Conservation (phyloP, 306 rosid species). For the Gillenia trifoliata region DNA sequence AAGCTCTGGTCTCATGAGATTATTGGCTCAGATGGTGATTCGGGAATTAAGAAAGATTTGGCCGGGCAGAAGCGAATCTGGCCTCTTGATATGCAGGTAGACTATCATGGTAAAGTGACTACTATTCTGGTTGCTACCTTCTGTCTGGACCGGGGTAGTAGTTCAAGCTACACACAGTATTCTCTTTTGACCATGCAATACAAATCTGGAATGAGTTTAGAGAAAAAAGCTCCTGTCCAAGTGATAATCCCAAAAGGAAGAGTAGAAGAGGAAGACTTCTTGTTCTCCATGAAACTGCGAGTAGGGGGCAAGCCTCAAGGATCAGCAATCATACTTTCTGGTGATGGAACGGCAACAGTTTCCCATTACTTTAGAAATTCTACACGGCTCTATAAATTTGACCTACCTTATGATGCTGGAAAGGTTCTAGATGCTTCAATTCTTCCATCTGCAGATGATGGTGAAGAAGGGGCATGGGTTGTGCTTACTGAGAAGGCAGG, state of each 20-base stretch:
- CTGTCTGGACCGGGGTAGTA: constrained; percentile 78
- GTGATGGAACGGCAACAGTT: constrained; percentile 91
- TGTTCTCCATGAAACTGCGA: constrained; percentile 87
- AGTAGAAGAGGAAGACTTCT: constrained; percentile 73
- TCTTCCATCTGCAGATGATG: constrained; percentile 74
- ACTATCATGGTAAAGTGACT: constrained; percentile 63
- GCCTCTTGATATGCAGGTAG: constrained; percentile 88
- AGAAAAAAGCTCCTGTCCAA: constrained; percentile 83
- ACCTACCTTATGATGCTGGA: constrained; percentile 95
- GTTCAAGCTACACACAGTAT: constrained; percentile 94
- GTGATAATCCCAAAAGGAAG: constrained; percentile 95
- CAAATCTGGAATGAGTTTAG: constrained; percentile 61
- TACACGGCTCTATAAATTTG: constrained; percentile 84
- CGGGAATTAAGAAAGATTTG: constrained; percentile 83
- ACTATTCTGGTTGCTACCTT: constrained; percentile 82
- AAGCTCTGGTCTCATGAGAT: constrained; percentile 87
- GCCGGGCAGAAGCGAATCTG: constrained; percentile 95
- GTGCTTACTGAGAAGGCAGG: constrained; percentile 95
- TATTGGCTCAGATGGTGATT: constrained; percentile 77
- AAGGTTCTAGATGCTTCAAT: constrained; percentile 95
- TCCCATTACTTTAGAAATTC: constrained; percentile 67
- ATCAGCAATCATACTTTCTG: constrained; percentile 77
- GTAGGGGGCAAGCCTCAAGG: constrained; percentile 95
- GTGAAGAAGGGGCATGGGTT: constrained; percentile 95
- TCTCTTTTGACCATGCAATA: constrained; percentile 89